Base-by-base conservation (phyloP, 1,139 yeast species). In the Debaryomycetaceae sp. region DNA sequence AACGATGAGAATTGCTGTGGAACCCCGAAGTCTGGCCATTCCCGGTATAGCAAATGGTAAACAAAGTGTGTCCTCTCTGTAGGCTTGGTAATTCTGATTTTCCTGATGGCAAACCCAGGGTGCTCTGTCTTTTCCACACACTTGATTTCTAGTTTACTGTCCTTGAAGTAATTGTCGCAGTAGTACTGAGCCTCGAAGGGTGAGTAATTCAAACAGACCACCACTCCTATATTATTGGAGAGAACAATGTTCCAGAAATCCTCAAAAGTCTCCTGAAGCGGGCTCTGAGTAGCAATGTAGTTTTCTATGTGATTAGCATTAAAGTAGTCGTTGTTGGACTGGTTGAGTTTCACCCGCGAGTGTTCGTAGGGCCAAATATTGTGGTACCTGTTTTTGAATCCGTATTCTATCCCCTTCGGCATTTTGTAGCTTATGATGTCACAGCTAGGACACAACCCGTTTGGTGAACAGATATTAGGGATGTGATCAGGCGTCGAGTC, bases 1-100 rank as follows among this genome's bases (percentile, higher is more conserved):
- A 87, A 63, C 36, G 81, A 81, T 1, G 66, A 62, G 24, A 79
- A 74, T 50, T 75, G 66, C 7, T 74, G 71, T 1, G 91, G 87
- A 1, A 82, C 76, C 6, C 93, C 93, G 46, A 86, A 78, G 64
- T 88, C 97, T 0, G 95, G 87, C 97, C 96, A 89, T 35, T 76
- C 74, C 7, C 77, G 74, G 61, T 80, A 85, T 49, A 87, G 93
- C 36, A 89, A 63, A 54, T 88, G 96, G 45, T 74, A 72, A 4
- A 88, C 75, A 27, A 8, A 11, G 31, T 27, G 31, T 4, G 43
- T 38, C 24, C 45, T 53, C 7, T 31, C 48, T 7, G 45, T 29
- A 7, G n/a, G 33, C 33, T 45, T 48, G 4, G 39, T 42, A 4
- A 54, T 14, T n/a, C 41, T 53, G 34, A 69, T 54, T 42, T 55